Percentiles rank a stretch among this genome's conserved stretches.
Conservation (phyloP, 2,329 filamentous ascomycete genomes). For the Epichloe gansuensis region DNA sequence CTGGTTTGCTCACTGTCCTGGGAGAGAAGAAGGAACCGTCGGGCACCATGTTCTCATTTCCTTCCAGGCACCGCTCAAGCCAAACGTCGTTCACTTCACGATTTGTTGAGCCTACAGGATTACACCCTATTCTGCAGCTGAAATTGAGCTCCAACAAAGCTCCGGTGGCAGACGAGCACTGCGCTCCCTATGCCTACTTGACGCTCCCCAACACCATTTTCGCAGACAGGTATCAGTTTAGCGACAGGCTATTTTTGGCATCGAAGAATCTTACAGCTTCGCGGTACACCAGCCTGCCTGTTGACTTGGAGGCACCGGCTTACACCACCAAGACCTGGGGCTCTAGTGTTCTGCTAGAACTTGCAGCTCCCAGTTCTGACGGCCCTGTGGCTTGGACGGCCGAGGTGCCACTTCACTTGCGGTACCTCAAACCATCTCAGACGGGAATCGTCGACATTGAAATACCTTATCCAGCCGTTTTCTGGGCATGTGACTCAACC, state of each 20-base stretch:
- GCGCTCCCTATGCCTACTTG: conserved; percentile 65
- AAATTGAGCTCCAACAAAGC: conserved; percentile 41
- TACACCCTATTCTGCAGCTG: conserved; percentile 71
- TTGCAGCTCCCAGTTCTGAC: conserved; percentile 39
- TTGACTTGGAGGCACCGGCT: conserved; percentile 81
- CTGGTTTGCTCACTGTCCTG: conserved; percentile 66
- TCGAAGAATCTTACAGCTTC: conserved; percentile 66
- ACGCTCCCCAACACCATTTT: conserved; percentile 75
- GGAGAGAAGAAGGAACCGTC: conserved; percentile 61
- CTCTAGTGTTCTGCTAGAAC: conserved; percentile 60
- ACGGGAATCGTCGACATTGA: conserved; percentile 41
- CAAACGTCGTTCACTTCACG: conserved; percentile 43
- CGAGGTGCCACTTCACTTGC: conserved; percentile 70
- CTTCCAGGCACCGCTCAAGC: conserved; percentile 59
- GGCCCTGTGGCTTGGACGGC: conserved; percentile 43
- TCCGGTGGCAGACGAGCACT: conserved; percentile 43
- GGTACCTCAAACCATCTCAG: conserved; percentile 57
- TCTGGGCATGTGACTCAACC: conserved; percentile 73
- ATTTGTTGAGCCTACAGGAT: conserved; percentile 60
- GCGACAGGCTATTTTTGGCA: conserved; percentile 60
- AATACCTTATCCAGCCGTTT: conserved; percentile 72
- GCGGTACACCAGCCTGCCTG: conserved; percentile 57
- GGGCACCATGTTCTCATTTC: conserved; percentile 70
- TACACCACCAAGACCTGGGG: conserved; percentile 72
- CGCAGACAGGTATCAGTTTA: conserved; percentile 76